These are phyloP conservation scores for Monascus ruber DNA, from an alignment of 2,329 filamentous ascomycete genomes.

Conservation along the genomic window DNA sequence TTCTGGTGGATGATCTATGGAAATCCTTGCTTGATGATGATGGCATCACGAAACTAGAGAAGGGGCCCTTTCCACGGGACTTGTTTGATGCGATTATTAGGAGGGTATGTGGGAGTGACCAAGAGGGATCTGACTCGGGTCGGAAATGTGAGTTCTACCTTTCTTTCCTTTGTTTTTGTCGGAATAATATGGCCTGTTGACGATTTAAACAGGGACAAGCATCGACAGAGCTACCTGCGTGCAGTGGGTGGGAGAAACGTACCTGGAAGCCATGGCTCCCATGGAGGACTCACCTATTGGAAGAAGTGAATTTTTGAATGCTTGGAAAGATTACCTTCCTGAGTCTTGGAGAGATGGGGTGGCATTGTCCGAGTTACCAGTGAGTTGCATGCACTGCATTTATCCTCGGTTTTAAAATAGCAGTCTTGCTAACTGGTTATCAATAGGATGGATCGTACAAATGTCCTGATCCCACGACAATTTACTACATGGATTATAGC, in stretches of 20 bases:
- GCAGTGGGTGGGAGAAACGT: slow-evolving; percentile 29
- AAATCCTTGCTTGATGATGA: slow-evolving; percentile 27
- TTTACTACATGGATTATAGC: slow-evolving; percentile 22
- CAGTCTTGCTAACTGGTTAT: too few relatives aligned
- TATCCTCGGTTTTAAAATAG: background rate
- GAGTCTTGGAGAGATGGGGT: slow-evolving; percentile 31
- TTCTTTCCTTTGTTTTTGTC: slow-evolving; percentile 1
- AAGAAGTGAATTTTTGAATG: slow-evolving; percentile 22
- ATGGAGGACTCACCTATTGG: slow-evolving; percentile 17
- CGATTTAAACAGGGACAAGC: slow-evolving; percentile 22
- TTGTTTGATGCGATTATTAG: slow-evolving; percentile 29
- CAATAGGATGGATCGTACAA: slow-evolving; percentile 21
- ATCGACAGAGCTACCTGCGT: slow-evolving; percentile 24
- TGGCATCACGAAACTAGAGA: slow-evolving; percentile 10
- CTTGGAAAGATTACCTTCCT: slow-evolving; percentile 34
- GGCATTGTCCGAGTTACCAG: slow-evolving; percentile 21
- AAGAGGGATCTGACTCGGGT: slow-evolving; percentile 11
- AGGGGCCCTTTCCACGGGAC: slow-evolving; percentile 16
- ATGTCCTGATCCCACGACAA: slow-evolving; percentile 23
- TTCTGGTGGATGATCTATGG: slow-evolving; percentile 31
- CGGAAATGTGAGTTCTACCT: slow-evolving; percentile 27
- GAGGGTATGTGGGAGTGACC: slow-evolving; percentile 20
- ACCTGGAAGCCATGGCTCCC: slow-evolving; percentile 28
- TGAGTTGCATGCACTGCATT: slow-evolving; percentile 8
- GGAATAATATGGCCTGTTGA: background rate